Evolutionary conservation across 345 rosid species (phyloP), one percentile per base, ranked within the genome.

Genomic region (Pelargonium nanum): DNA sequence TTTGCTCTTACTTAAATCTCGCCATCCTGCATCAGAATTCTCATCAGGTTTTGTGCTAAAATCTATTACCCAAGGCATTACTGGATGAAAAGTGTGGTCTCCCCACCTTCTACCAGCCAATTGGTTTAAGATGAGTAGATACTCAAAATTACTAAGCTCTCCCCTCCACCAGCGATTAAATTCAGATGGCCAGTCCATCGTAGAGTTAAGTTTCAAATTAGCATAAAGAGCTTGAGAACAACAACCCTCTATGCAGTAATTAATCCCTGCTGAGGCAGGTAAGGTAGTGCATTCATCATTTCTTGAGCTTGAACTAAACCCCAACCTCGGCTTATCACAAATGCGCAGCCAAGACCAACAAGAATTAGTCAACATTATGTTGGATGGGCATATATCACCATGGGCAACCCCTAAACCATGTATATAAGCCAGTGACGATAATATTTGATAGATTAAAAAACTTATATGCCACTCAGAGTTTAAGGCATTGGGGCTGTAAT

Each of bases 71-170:
- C 97, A 91, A 19, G 96, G 97, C 96, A 91, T 81, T 60, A 91
- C 88, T 7, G 89, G 85, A 78, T 91, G 92, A 77, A 91, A 86
- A 56, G 94, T 80, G 60, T 86, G 83, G 66, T 91, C 97, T 53
- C 96, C 97, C 97, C 97, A 91, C 75, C 91, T 80, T 80, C 97
- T 84, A 44, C 97, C 97, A 53, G 94, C 89, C 70, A 91, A 70
- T 73, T 71, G 86, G 74, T 86, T 91, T 61, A 91, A 70, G 75
- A 84, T 59, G 55, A 91, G 96, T 62, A 91, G 67, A 74, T 88
- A 91, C 68, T 91, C 96, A 67, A 91, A 91, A 77, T 88, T 91
- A 62, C 94, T 84, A 67, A 86, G 57, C 62, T 88, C 96, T 63
- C 97, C 94, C 63, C 63, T 83, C 96, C 91, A 88, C 98, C 98